A percentile compares a stretch with the other conserved stretches of the same genome.
Conservation (phyloP, 2,329 filamentous ascomycete genomes). For the Xylaria sp. region DNA sequence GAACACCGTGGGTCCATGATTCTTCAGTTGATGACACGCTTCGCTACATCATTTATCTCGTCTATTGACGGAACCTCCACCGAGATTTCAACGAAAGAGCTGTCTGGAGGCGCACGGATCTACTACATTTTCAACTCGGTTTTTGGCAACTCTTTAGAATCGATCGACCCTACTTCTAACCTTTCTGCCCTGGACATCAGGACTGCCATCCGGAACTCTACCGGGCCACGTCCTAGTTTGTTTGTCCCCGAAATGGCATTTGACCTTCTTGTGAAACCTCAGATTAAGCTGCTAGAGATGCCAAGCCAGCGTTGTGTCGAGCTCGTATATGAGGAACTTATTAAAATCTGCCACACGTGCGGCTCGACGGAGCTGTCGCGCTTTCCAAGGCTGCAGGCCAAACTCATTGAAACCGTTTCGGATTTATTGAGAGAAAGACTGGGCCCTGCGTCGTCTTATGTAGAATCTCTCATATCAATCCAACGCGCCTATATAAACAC, state of each 20-base stretch:
- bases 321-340: conserved; percentile 97
- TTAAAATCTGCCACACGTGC: conserved; percentile 99
- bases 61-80: conserved; percentile 99
- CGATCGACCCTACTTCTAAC: conserved; percentile 95
- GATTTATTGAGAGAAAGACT: conserved; percentile 92
- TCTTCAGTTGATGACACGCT: conserved; percentile 96
- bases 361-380: conserved; percentile 92
- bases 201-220: conserved; percentile 97
- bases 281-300: conserved; percentile 95
- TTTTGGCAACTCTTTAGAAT: conserved; percentile 94
- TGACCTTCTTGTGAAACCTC: conserved; percentile 95
- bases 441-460: conserved; percentile 88
- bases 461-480: conserved; percentile 96
- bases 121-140: conserved; percentile 99
- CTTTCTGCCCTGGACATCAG: conserved; percentile 94
- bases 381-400: conserved; percentile 92
- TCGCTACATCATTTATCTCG: conserved; percentile 96
- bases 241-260: conserved; percentile 99
- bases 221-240: conserved; percentile 91
- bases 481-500: conserved; percentile 99
- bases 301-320: conserved; percentile 97
- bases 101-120: conserved; percentile 92
- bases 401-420: conserved; percentile 97
- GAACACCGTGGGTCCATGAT: conserved; percentile 96
- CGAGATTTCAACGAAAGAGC: conserved; percentile 97